Evolutionary conservation across 2,329 filamentous ascomycete genomes (phyloP), one percentile per base, ranked within the genome.

Genomic region (Aureobasidium sp.): DNA sequence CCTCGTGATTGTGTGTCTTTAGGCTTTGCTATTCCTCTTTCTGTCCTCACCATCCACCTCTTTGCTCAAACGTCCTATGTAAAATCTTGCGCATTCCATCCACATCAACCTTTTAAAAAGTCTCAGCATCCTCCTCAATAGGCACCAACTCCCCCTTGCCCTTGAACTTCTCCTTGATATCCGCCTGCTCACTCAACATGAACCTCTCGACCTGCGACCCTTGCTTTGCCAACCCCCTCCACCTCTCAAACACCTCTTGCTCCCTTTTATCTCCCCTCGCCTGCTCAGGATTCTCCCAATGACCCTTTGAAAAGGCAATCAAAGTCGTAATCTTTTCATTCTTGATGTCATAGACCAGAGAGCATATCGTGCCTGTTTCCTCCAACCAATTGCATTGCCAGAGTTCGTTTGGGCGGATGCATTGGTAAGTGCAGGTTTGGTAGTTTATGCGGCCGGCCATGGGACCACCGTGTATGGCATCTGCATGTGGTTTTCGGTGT

Each of bases 331-430:
- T 77, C 24, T 71, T 78, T 59, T 74, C 71, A 7, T 75, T 70
- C 0, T 72, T 67, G 42, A 85, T 83, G 63, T 85, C 82, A 65
- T 81, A 85, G 1, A 84, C 80, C 0, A 82, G 69, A 1, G 79
- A 83, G 60, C 78, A 79, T 1, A 85, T 76, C 0, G 81, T 84
- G 0, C 82, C 82, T 0, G 82, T 85, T 70, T 85, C 82, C 62
- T 85, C 81, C 1, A 85, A 76, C 82, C 82, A 85, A 63, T 82
- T 84, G 64, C 80, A 78, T 66, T 85, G 82, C 82, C 82, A 85
- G 0, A 84, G 67, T 68, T 85, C 82, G 1, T 80, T 80, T 0
- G 81, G 78, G 0, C 82, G 76, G 31, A 85, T 78, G 69, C 82
- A 85, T 67, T 84, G 82, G 66, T 81, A 85, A 1, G 78, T 79